Evolutionary conservation across 495 filamentous ascomycete species (phyloP).

Genomic region (Aspergillus incahuasiensis): DNA sequence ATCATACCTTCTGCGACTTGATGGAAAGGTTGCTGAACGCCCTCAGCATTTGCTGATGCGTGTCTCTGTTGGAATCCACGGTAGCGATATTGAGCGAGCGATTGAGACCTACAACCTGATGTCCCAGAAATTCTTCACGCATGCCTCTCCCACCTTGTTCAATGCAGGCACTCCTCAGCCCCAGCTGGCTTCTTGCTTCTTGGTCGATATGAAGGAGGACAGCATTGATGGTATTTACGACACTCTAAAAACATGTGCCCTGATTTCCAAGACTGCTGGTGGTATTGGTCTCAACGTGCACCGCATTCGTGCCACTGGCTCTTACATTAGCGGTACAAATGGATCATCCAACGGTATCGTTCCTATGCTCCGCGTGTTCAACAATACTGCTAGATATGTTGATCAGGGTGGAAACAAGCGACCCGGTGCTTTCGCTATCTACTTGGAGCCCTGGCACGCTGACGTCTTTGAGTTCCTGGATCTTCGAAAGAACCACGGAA

Average conservation of each 20-base stretch:
- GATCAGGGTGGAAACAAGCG: constrained; percentile 99
- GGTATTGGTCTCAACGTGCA: constrained; percentile 96
- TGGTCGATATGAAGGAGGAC: constrained; percentile 97
- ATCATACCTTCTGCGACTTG: constrained; percentile 88
- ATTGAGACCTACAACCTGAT: constrained; percentile 98
- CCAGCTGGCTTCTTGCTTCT: constrained; percentile 94
- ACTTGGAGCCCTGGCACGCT: constrained; percentile 98
- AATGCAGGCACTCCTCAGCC: constrained; percentile 92
- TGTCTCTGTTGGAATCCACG: constrained; percentile 94
- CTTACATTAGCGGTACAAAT: constrained; percentile 96
- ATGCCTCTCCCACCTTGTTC: constrained; percentile 96
- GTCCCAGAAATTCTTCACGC: constrained; percentile 96
- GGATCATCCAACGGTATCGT: constrained; percentile 96
- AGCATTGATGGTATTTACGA: constrained; percentile 99
- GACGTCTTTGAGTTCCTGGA: constrained; percentile 98
- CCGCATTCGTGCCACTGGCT: constrained; percentile 91
- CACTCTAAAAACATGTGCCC: constrained; percentile 96
- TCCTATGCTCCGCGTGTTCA: constrained; percentile 97
- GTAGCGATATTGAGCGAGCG: constrained; percentile 86
- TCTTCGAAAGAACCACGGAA: constrained; percentile 97
- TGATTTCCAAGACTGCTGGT: constrained; percentile 99
- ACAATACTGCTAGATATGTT: constrained; percentile 97
- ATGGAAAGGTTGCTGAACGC: constrained; percentile 91
- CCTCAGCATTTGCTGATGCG: constrained; percentile 99
- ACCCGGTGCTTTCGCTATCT: constrained; percentile 96